Evolutionary conservation across 441 rosid genomes (phyloP).

Genomic region (Corymbia citriodora): DNA sequence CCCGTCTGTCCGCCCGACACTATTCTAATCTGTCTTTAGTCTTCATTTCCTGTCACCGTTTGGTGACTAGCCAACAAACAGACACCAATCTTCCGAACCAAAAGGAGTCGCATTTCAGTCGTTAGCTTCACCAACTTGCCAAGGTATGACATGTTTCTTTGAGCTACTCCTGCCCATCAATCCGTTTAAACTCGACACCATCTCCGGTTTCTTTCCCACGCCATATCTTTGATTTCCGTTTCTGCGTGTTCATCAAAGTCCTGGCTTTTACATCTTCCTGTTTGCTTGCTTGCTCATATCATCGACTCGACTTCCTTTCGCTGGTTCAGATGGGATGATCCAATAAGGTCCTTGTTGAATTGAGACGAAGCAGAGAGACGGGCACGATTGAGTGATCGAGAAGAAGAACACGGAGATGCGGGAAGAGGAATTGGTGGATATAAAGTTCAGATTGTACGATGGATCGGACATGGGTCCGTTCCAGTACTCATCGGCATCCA

Average conservation of each 20-base stretch:
- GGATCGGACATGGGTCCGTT: constrained; percentile 96
- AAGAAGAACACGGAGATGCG: constrained; percentile 33
- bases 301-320: not conserved
- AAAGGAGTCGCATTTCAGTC: not conserved
- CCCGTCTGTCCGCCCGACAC: not conserved
- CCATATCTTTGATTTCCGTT: not conserved
- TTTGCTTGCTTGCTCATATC: not conserved
- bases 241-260: not conserved
- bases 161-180: not conserved
- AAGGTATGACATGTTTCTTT: not conserved
- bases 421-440: constrained; percentile 80
- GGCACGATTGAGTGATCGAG: not conserved
- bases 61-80: constrained; percentile 13
- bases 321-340: not conserved
- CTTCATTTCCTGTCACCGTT: not conserved
- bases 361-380: not conserved
- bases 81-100: constrained; percentile 10
- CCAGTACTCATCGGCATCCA: constrained; percentile 74
- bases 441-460: constrained; percentile 84
- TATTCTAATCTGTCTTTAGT: not conserved
- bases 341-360: not conserved
- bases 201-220: not conserved
- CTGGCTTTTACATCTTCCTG: not conserved
- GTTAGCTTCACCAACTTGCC: not conserved
- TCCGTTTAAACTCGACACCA: not conserved